These are phyloP conservation scores for Fabrea salina DNA, from an alignment of 169 alveolate species.

Conservation along the genomic window DNA sequence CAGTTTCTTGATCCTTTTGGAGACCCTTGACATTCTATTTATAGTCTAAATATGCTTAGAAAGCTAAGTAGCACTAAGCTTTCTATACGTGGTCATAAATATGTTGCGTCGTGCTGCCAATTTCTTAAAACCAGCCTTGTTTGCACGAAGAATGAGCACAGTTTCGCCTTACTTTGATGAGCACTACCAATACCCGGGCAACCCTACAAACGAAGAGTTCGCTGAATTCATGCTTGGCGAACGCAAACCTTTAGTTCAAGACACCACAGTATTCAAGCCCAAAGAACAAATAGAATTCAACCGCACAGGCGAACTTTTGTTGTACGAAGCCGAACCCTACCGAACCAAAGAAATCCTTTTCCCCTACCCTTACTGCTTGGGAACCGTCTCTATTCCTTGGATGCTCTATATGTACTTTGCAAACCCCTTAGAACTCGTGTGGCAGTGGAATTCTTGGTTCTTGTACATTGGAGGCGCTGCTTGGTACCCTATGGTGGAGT, in stretches of 20 bases:
- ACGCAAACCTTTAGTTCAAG: background rate
- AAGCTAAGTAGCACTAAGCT: too few species aligned
- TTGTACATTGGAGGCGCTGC: background rate
- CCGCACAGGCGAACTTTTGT: conserved; percentile 25
- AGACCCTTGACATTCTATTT: conserved; percentile 35
- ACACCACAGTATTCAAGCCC: conserved; percentile 16
- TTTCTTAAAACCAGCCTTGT: too few species aligned
- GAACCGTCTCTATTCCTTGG: background rate
- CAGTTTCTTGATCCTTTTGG: conserved; percentile 43
- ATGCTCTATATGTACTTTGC: conserved; percentile 1
- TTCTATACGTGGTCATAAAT: too few species aligned
- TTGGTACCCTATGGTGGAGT: background rate
- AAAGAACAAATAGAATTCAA: conserved; percentile 25
- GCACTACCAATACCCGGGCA: conserved; percentile 33
- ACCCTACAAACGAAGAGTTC: conserved; percentile 25
- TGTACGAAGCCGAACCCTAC: background rate
- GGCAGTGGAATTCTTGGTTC: background rate
- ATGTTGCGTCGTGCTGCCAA: too few species aligned
- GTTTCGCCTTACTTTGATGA: conserved; percentile 7
- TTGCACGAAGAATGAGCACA: background rate
- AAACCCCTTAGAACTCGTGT: conserved; percentile 14
- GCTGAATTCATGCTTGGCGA: background rate
- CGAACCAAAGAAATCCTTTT: background rate
- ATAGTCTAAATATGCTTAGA: too few species aligned
- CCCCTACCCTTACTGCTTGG: background rate